phyloP scores from a whole-genome alignment of 2,329 filamentous ascomycete genomes.

The Ilyonectria mors-panacis region DNA sequence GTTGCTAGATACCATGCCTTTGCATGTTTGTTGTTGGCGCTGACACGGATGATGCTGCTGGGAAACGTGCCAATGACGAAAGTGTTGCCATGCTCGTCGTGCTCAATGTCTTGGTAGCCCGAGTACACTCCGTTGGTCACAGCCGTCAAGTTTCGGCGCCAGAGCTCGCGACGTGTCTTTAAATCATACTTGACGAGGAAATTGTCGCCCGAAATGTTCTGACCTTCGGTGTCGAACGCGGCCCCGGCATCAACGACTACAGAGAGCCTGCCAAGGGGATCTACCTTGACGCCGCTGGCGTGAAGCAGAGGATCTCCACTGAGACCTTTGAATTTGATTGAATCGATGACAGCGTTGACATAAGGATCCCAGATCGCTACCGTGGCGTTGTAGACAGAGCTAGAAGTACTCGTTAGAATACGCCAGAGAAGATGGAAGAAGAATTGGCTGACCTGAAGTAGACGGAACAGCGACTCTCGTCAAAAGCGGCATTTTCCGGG shows the following conservation, averaged over 20 bases:
- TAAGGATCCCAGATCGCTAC: too few species aligned
- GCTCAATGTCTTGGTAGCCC: conserved; percentile 58
- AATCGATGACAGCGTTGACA: conserved; percentile 44
- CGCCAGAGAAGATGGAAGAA: too few species aligned
- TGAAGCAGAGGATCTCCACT: too few species aligned
- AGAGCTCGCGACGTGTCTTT: conserved; percentile 43
- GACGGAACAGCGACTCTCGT: too few species aligned
- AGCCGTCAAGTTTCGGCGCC: conserved; percentile 52
- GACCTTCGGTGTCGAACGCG: conserved; percentile 54
- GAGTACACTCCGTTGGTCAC: conserved; percentile 50
- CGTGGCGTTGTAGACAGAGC: too few species aligned
- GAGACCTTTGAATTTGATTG: conserved; percentile 49
- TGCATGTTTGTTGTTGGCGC: conserved; percentile 46
- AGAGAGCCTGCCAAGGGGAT: conserved; percentile 51
- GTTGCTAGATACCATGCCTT: conserved; percentile 52
- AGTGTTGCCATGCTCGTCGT: conserved; percentile 53
- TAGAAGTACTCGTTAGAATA: too few species aligned
- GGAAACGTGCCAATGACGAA: conserved; percentile 58
- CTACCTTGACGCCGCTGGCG: conserved; percentile 56
- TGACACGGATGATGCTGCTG: conserved; percentile 53
- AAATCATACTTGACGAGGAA: conserved; percentile 55
- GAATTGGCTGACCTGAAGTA: too few species aligned
- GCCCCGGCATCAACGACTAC: conserved; percentile 54
- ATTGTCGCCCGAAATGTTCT: conserved; percentile 55
- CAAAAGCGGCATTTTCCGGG: too few species aligned